phyloP scores from a whole-genome alignment of 2,329 filamentous ascomycete species.

The Aureobasidium uvarum region DNA sequence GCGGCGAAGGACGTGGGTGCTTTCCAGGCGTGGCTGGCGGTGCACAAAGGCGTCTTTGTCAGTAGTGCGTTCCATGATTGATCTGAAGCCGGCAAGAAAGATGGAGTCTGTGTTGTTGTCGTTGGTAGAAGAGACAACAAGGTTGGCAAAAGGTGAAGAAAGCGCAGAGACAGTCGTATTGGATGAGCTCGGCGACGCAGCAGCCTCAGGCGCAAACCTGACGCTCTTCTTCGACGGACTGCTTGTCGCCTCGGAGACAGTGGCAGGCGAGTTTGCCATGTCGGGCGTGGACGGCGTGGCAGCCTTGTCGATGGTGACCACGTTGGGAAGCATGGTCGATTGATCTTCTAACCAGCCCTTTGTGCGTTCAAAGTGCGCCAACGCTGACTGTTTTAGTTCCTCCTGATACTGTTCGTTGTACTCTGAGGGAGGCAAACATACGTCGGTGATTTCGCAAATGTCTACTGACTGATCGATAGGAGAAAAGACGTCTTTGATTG shows the following conservation, averaged over 20 bases:
- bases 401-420: conserved; percentile 73
- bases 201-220: conserved; percentile 56
- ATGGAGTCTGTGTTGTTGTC: conserved; percentile 59
- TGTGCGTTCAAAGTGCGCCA: conserved; percentile 78
- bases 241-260: conserved; percentile 26
- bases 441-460: conserved; percentile 52
- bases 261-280: conserved; percentile 28
- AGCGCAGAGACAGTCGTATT: conserved; percentile 1
- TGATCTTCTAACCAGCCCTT: conserved; percentile 84
- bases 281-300: conserved; percentile 36
- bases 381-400: conserved; percentile 67
- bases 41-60: conserved; percentile 79
- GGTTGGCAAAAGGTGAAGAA: neutral
- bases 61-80: conserved; percentile 62
- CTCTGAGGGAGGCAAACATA: conserved; percentile 61
- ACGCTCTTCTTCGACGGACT: conserved; percentile 68
- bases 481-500: conserved; percentile 53
- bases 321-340: conserved; percentile 26
- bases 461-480: conserved; percentile 39
- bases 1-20: conserved; percentile 77
- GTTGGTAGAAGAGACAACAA: neutral
- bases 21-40: conserved; percentile 80
- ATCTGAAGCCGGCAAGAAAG: conserved; percentile 85
- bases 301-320: neutral
- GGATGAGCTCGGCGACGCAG: conserved; percentile 34